A percentile compares a stretch with the other conserved stretches of the same genome.
Evolutionary conservation across 768 basidiomycete genomes (phyloP).

Genomic region (Flagelloscypha sp.): DNA sequence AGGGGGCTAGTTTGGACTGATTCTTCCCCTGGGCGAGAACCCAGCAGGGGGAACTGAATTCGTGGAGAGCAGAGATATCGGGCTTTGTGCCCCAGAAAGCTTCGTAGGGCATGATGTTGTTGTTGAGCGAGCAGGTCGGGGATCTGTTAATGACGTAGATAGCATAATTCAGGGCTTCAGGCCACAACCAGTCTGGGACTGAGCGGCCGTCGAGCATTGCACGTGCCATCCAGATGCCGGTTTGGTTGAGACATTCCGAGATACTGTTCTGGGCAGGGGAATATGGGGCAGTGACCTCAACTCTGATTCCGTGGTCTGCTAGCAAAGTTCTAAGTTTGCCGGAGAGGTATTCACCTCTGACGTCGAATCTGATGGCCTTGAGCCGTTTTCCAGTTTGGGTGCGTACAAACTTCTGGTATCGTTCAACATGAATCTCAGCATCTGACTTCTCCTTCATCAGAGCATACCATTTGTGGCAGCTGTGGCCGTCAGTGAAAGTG

Average conservation of each 20-base stretch:
- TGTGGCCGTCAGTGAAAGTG: slow-evolving; percentile 19
- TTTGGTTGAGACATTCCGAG: slow-evolving; percentile 14
- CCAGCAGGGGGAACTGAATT: slow-evolving; percentile 15
- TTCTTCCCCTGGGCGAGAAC: slow-evolving; percentile 14
- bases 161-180: slow-evolving; percentile 10
- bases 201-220: slow-evolving; percentile 8
- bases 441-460: slow-evolving; percentile 14
- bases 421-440: slow-evolving; percentile 8
- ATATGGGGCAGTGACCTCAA: slow-evolving; percentile 13
- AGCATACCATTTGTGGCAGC: slow-evolving; percentile 2
- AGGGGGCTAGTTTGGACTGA: slow-evolving; percentile 12
- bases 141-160: slow-evolving; percentile 16
- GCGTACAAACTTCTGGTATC: slow-evolving; percentile 3
- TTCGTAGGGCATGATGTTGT: slow-evolving; percentile 11
- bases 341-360: slow-evolving; percentile 18
- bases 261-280: slow-evolving; percentile 16
- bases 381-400: neutral
- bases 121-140: slow-evolving; percentile 4
- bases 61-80: slow-evolving; percentile 12
- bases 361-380: slow-evolving; percentile 12
- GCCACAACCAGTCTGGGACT: slow-evolving; percentile 12
- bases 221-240: slow-evolving; percentile 10
- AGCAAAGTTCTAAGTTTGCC: slow-evolving; percentile 8
- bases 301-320: slow-evolving; percentile 11
- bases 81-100: slow-evolving; percentile 8